These are phyloP conservation scores for Thraustotheca clavata DNA, from an alignment of 352 stramenopile species.

Conservation along the genomic window DNA sequence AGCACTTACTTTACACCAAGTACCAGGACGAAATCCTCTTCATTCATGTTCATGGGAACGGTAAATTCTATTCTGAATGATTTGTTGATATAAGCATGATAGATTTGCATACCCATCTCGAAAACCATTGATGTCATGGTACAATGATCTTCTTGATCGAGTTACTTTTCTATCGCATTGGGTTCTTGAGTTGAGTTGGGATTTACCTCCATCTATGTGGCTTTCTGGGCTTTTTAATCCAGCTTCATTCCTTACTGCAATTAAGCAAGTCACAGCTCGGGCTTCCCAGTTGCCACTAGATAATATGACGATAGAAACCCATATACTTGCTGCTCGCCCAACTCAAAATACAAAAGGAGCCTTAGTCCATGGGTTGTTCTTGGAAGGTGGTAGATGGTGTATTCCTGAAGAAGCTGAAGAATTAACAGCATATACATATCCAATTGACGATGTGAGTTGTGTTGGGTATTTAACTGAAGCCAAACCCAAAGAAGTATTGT, in stretches of 20 bases:
- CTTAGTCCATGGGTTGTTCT: slow-evolving; percentile 92
- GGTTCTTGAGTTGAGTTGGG: slow-evolving; percentile 45
- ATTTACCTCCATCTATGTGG: slow-evolving; percentile 72
- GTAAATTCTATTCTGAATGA: slow-evolving; percentile 17
- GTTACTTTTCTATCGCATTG: slow-evolving; percentile 54
- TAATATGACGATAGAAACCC: slow-evolving; percentile 91
- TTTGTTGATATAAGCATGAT: slow-evolving; percentile 28
- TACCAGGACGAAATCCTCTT: slow-evolving; percentile 61
- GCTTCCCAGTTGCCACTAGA: slow-evolving; percentile 82
- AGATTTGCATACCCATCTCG: slow-evolving; percentile 70
- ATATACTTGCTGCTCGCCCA: slow-evolving; percentile 74
- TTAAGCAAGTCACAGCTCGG: slow-evolving; percentile 82
- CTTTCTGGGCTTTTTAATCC: slow-evolving; percentile 76
- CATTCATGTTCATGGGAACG: slow-evolving; percentile 70
- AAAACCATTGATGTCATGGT: slow-evolving; percentile 74
- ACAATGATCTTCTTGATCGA: slow-evolving; percentile 68
- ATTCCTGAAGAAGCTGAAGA: slow-evolving; percentile 68
- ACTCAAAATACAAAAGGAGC: slow-evolving; percentile 70
- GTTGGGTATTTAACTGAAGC: slow-evolving; percentile 83
- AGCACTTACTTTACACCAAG: slow-evolving; percentile 59
- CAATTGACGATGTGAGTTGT: slow-evolving; percentile 82
- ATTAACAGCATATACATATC: slow-evolving; percentile 62
- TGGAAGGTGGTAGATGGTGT: slow-evolving; percentile 92
- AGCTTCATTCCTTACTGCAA: slow-evolving; percentile 73
- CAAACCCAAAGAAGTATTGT: slow-evolving; percentile 86